Conservation (phyloP, 2,329 filamentous ascomycete genomes). For the Zymoseptoria passerinii region DNA sequence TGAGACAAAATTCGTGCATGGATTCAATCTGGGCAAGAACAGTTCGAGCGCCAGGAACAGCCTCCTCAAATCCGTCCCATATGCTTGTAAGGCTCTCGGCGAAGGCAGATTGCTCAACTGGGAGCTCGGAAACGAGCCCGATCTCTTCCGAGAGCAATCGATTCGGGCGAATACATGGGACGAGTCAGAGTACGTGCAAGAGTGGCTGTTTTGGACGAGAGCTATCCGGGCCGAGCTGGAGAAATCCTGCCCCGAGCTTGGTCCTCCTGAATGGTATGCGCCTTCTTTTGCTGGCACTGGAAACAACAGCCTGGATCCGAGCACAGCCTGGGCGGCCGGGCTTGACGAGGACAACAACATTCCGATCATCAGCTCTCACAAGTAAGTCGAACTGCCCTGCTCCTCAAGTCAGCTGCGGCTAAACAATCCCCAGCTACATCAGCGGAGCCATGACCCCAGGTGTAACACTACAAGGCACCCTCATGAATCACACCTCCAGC, state of each 20-base stretch:
- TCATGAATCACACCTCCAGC: conserved; percentile 56
- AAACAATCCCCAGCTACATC: conserved; percentile 46
- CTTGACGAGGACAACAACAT: conserved; percentile 44
- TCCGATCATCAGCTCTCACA: conserved; percentile 50
- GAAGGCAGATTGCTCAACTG: conserved; percentile 46
- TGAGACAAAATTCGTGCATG: conserved; percentile 50
- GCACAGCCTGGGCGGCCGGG: conserved; percentile 46
- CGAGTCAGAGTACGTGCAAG: conserved; percentile 47
- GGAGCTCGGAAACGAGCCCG: conserved; percentile 59
- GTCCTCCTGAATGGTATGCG: conserved; percentile 41
- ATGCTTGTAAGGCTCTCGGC: conserved; percentile 50
- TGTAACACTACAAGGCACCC: conserved; percentile 53
- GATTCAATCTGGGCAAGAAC: conserved; percentile 53
- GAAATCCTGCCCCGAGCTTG: conserved; percentile 45
- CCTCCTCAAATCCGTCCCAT: conserved; percentile 46
- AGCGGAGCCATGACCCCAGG: conserved; percentile 50
- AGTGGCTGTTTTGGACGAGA: conserved; percentile 51
- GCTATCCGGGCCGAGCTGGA: conserved; percentile 41
- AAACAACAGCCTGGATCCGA: conserved; percentile 44
- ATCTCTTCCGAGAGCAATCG: conserved; percentile 46
- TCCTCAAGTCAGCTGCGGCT: neutral
- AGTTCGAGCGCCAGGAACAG: conserved; percentile 44
- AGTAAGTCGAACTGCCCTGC: conserved; percentile 37
- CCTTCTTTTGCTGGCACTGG: conserved; percentile 49
- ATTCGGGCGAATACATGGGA: conserved; percentile 47